phyloP scores from a whole-genome alignment of 306 rosid genomes.

The Glycyrrhiza uralensis region DNA sequence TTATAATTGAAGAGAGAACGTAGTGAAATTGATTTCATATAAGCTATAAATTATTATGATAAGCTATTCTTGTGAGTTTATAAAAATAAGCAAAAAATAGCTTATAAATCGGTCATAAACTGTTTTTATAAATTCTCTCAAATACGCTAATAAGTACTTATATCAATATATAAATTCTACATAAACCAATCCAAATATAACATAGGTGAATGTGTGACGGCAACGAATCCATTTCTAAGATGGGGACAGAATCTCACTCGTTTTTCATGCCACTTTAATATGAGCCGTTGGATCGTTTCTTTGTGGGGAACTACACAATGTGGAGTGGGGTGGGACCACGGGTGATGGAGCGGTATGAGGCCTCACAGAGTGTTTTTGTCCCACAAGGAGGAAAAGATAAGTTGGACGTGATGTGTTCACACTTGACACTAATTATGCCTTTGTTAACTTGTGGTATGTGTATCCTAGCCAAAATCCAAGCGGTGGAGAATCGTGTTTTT shows the following conservation, averaged over 20 bases:
- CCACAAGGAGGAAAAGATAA: neutral
- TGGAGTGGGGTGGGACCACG: conserved; percentile 19
- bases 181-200: no score
- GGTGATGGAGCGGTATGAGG: neutral
- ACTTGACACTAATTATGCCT: neutral
- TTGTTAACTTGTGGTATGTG: neutral
- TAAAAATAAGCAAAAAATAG: no score
- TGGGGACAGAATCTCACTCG: conserved; percentile 19
- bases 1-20: no score
- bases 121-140: no score
- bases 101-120: no score
- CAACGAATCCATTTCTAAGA: no score
- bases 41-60: no score
- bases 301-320: neutral
- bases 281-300: conserved; percentile 1
- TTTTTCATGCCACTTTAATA: conserved; percentile 15
- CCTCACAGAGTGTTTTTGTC: neutral
- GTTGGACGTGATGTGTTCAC: neutral
- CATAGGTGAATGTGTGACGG: no score
- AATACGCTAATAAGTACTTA: no score
- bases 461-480: neutral
- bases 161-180: no score
- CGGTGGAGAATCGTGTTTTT: neutral
- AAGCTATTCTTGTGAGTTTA: no score
- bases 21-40: no score